phyloP scores from a whole-genome alignment of 1,284 basidiomycete species.

The Malassezia obtusa region DNA sequence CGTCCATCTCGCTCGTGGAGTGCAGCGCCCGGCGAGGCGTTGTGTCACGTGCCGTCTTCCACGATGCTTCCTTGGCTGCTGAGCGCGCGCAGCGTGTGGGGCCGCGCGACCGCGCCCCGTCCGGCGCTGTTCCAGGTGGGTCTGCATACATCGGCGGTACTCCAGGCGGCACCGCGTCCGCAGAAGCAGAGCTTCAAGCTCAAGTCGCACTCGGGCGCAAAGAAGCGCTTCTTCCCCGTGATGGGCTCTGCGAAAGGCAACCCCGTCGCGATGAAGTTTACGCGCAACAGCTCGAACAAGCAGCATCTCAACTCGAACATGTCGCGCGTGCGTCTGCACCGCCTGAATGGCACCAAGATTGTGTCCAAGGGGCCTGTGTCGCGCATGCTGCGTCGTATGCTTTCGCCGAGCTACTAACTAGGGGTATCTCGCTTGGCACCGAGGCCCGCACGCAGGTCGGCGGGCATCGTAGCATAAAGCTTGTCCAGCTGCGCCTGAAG shows the following conservation, averaged over 20 bases:
- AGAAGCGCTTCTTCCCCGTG: constrained; percentile 33
- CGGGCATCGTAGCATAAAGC: constrained; percentile 22
- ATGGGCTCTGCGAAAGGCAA: constrained; percentile 25
- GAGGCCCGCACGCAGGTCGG: constrained; percentile 20
- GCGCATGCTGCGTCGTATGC: constrained; percentile 28
- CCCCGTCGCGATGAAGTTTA: constrained; percentile 23
- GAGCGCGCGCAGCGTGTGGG: neutral
- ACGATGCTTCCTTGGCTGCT: neutral
- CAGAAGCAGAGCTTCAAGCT: constrained; percentile 13
- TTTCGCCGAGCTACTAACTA: constrained; percentile 26
- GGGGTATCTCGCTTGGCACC: constrained; percentile 2
- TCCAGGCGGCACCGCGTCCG: neutral
- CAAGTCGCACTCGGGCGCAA: constrained; percentile 34
- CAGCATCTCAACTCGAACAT: constrained; percentile 36
- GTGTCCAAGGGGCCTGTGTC: constrained; percentile 25
- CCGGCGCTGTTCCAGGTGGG: neutral
- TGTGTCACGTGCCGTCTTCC: neutral
- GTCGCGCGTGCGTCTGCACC: constrained; percentile 29
- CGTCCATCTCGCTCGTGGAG: neutral
- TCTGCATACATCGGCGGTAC: neutral
- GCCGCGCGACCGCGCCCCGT: neutral
- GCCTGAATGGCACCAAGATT: constrained; percentile 24
- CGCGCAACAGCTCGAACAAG: constrained; percentile 27
- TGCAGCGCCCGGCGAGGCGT: neutral
- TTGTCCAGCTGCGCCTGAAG: constrained; percentile 11